Evolutionary conservation across 257 asterid species (phyloP).

Genomic region (Nicotiana undulata): DNA sequence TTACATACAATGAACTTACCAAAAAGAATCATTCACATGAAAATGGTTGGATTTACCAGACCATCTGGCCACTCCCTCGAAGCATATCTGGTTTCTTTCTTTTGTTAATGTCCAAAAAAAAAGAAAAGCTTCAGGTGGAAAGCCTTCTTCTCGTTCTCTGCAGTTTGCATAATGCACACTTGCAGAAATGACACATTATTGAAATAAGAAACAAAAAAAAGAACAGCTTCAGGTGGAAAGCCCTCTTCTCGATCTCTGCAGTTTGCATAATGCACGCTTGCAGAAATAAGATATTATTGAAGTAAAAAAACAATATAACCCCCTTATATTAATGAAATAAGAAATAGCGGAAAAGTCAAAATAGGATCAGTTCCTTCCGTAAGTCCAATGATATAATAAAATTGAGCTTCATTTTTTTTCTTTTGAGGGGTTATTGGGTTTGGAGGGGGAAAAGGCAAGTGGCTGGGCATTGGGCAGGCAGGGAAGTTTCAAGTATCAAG

Average conservation of each 20-base stretch:
- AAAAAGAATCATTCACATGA: not conserved
- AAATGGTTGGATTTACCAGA: not conserved
- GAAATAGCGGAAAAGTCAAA: not conserved
- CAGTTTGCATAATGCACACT: not conserved
- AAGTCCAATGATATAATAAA: not conserved
- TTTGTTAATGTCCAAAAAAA: not conserved
- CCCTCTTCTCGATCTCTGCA: not conserved
- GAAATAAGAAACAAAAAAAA: not conserved
- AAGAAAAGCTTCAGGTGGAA: not conserved
- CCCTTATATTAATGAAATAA: not conserved
- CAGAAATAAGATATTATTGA: not conserved
- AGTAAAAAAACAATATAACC: not conserved
- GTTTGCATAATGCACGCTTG: not conserved
- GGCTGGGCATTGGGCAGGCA: not conserved
- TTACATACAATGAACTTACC: not conserved
- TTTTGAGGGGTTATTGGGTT: not conserved
- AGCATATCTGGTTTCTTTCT: not conserved
- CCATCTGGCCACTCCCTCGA: not conserved
- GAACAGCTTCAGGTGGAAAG: not conserved
- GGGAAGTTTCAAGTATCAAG: not conserved
- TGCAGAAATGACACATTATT: not conserved
- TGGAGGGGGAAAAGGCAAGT: not conserved
- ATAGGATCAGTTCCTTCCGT: not conserved
- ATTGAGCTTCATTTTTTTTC: not conserved
- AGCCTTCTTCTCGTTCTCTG: not conserved